These are phyloP conservation scores for Exophiala sp. DNA, from an alignment of 2,329 filamentous ascomycete genomes.

Conservation along the genomic window DNA sequence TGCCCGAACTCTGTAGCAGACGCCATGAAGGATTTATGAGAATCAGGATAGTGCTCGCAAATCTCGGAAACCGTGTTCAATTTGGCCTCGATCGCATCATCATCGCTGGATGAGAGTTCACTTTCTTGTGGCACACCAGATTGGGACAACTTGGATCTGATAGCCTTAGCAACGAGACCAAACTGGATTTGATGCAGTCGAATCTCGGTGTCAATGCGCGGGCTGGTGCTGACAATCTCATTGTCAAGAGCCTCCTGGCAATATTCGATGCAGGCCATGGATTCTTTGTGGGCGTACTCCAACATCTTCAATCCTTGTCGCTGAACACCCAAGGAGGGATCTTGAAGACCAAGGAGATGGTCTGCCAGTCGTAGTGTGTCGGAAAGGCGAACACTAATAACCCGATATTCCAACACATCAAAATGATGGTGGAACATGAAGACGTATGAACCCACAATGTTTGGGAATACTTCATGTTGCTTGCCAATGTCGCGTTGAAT, in stretches of 20 bases:
- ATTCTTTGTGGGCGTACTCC: conserved; percentile 18
- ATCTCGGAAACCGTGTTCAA: background rate
- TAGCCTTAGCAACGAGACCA: conserved; percentile 15
- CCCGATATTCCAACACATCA: conserved; percentile 26
- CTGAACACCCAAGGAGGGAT: conserved; percentile 27
- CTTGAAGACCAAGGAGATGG: conserved; percentile 17
- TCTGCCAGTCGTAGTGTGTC: conserved; percentile 25
- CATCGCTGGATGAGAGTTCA: background rate
- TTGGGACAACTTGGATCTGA: background rate
- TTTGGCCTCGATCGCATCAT: background rate
- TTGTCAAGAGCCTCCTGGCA: conserved; percentile 19
- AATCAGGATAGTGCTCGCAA: background rate
- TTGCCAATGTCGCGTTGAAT: conserved; percentile 21
- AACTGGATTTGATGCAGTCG: conserved; percentile 27
- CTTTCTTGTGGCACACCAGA: background rate
- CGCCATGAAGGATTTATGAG: background rate
- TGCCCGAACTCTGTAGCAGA: background rate
- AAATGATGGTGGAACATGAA: conserved; percentile 28
- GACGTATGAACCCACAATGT: conserved; percentile 27
- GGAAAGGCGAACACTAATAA: conserved; percentile 21
- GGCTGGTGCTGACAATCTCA: conserved; percentile 12
- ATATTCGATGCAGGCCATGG: conserved; percentile 12
- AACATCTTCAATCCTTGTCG: conserved; percentile 23
- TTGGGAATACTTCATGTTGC: conserved; percentile 22
- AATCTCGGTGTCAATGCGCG: conserved; percentile 29